These are phyloP conservation scores for Alternaria alternata DNA, from an alignment of 2,329 filamentous ascomycete genomes.

Conservation along the genomic window DNA sequence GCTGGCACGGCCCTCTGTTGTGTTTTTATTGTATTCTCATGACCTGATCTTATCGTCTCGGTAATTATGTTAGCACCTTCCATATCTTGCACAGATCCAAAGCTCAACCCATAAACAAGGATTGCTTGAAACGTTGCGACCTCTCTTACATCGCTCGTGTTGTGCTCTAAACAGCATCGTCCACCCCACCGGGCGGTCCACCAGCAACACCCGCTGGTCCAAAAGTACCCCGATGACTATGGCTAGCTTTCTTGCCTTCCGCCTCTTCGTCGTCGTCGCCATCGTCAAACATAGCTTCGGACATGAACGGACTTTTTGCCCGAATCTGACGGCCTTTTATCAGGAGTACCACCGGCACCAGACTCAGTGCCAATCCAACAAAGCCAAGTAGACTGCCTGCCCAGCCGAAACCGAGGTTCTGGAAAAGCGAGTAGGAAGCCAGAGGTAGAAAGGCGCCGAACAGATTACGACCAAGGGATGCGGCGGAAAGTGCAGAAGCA, in stretches of 20 bases:
- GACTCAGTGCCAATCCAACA: constrained; percentile 50
- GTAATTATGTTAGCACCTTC: not conserved
- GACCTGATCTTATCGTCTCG: not conserved
- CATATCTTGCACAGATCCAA: not conserved
- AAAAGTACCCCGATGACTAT: constrained; percentile 4
- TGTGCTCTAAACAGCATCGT: not conserved
- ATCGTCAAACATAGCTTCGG: constrained; percentile 33
- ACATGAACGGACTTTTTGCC: constrained; percentile 47
- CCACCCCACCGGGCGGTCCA: constrained; percentile 15
- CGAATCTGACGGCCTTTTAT: constrained; percentile 53
- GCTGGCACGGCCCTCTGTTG: not conserved
- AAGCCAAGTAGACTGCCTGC: constrained; percentile 56
- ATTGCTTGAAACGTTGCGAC: not conserved
- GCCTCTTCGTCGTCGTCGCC: constrained; percentile 20
- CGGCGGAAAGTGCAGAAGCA: constrained; percentile 57
- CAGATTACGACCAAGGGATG: constrained; percentile 55
- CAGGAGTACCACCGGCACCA: constrained; percentile 54
- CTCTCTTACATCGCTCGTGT: not conserved
- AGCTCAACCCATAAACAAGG: not conserved
- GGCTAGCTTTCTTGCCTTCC: not conserved
- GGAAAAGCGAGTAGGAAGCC: constrained; percentile 52
- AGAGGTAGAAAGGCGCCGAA: constrained; percentile 59
- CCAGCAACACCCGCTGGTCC: constrained; percentile 21
- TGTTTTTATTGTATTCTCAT: not conserved
- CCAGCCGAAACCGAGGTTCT: constrained; percentile 54